A percentile compares a stretch with the other conserved stretches of the same genome.
phyloP scores from a whole-genome alignment of 2,329 filamentous ascomycete genomes.

The Aquanectria penicillioides region DNA sequence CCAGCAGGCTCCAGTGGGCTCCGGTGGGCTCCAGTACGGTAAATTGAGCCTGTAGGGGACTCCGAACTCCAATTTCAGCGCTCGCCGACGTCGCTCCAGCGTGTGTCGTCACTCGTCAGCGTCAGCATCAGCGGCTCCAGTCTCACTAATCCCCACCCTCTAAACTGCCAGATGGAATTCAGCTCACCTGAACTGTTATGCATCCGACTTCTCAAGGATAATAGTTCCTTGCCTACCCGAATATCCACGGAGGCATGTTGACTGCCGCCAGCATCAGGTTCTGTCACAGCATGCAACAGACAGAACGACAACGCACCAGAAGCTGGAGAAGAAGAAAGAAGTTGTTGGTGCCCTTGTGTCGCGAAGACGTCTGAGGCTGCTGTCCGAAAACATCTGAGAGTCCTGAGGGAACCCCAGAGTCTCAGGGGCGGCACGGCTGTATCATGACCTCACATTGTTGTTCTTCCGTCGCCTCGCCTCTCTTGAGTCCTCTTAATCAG shows the following conservation, averaged over 20 bases:
- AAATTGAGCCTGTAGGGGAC: not conserved
- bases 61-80: slow-evolving; percentile 11
- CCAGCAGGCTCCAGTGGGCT: slow-evolving; percentile 5
- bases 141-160: slow-evolving; percentile 1
- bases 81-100: not conserved
- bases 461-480: slow-evolving; percentile 5
- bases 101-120: not conserved
- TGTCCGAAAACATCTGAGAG: slow-evolving; percentile 6
- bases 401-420: slow-evolving; percentile 11
- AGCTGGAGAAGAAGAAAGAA: not conserved
- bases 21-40: not conserved
- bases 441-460: slow-evolving; percentile 14
- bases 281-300: not conserved
- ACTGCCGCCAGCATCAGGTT: not conserved
- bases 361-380: not conserved
- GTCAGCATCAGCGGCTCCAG: not conserved
- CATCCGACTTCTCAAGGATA: not conserved
- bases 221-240: slow-evolving; percentile 1
- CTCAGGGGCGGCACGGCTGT: slow-evolving; percentile 8
- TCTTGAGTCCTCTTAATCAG: not conserved
- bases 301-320: not conserved
- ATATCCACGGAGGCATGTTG: not conserved
- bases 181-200: slow-evolving; percentile 9
- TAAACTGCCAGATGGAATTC: slow-evolving; percentile 8
- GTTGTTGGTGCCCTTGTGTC: not conserved